Evolutionary conservation across 257 asterid species (phyloP), one percentile per base, ranked within the genome.

Genomic region (Lycium barbarum): DNA sequence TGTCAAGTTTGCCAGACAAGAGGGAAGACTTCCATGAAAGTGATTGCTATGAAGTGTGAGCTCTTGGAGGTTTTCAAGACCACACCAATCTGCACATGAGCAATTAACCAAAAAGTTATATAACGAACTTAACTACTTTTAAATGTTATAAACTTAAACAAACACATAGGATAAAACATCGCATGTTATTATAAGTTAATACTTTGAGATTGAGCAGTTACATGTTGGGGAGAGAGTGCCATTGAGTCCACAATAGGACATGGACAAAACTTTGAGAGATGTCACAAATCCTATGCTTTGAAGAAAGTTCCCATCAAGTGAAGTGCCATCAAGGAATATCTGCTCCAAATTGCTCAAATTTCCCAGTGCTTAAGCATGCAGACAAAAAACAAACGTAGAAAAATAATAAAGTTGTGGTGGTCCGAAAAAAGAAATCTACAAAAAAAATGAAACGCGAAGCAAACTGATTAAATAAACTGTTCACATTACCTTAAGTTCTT

Each of bases 1-100:
- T 13, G 83, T 55, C 38, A 79, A 79, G 43, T 79, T 79, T 79
- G 5, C 43, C 9, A 79, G 5, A 53, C 67, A 79, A 45, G 83
- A 35, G 14, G 83, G 67, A 20, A 79, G 49, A 9, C 0, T 54
- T 79, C 67, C 83, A 3, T 22, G 20, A 12, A 79, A 55, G 17
- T 79, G 11, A 35, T 49, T 49, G 0, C 6, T 8, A 13, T 49
- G 6, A 1, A 79, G 12, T 15, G 3, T 13, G 20, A 79, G 83
- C 47, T 53, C 22, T 55, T 51, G 8, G 7, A 79, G 67, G 11
- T 53, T 79, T 49, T 55, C 17, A 47, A 79, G n/a, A n/a, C 17
- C 67, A 6, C 83, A 13, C 83, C 49, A 79, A 12, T 57, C 66
- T 78, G 36, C 15, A 76, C 4, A 6, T 20, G 53, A 17, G 79